Conservation (phyloP, 495 filamentous ascomycete genomes). For the Evernia prunastri region DNA sequence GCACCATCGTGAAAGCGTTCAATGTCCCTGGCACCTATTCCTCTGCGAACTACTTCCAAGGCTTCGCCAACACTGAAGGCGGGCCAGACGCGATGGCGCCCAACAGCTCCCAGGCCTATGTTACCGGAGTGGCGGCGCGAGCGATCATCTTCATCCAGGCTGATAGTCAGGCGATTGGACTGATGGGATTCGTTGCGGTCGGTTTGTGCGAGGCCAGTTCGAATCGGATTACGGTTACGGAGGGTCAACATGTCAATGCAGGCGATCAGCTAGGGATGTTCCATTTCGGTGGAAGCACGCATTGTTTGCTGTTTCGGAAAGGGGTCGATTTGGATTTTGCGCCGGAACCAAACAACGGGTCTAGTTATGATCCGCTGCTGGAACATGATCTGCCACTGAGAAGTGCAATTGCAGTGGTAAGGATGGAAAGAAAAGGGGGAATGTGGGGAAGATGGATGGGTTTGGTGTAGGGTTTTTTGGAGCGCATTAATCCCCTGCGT, state of each 20-base stretch:
- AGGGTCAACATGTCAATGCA: slow-evolving; percentile 53
- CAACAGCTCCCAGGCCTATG: slow-evolving; percentile 50
- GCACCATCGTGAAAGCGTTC: slow-evolving; percentile 49
- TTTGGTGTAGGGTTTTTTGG: too few species aligned
- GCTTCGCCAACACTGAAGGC: slow-evolving; percentile 34
- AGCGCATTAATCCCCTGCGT: too few species aligned
- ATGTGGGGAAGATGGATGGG: too few species aligned
- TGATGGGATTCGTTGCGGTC: slow-evolving; percentile 59
- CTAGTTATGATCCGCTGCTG: neutral
- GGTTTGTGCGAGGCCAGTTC: slow-evolving; percentile 69
- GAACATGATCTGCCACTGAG: neutral
- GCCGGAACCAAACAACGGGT: neutral
- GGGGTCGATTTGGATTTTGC: slow-evolving; percentile 1
- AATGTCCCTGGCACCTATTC: slow-evolving; percentile 63
- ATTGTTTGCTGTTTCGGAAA: slow-evolving; percentile 53
- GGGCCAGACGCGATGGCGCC: slow-evolving; percentile 27
- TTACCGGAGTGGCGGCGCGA: slow-evolving; percentile 53
- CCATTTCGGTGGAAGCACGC: slow-evolving; percentile 58
- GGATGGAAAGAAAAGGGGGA: too few species aligned
- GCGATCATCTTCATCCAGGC: slow-evolving; percentile 64
- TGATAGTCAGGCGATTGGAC: slow-evolving; percentile 56
- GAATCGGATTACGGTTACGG: slow-evolving; percentile 57
- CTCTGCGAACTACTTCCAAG: slow-evolving; percentile 54
- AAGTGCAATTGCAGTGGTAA: neutral
- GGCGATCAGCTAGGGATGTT: slow-evolving; percentile 58